Conservation (phyloP, 1,139 yeast genomes). For the Chernovozyma aurita region DNA sequence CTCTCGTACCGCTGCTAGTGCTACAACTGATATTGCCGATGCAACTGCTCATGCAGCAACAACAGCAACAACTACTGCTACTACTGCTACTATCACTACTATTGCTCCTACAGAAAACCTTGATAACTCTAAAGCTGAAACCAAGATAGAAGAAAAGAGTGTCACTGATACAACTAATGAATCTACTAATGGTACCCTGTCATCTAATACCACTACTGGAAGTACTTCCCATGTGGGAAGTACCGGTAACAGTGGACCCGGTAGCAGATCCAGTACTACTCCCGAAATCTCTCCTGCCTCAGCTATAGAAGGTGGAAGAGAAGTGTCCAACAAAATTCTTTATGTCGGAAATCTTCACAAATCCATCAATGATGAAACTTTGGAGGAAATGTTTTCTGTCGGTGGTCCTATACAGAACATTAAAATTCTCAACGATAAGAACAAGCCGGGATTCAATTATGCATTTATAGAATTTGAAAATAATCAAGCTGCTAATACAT, state of each 20-base stretch:
- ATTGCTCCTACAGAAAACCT: no score
- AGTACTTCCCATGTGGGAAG: not conserved
- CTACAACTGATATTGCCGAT: no score
- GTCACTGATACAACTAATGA: no score
- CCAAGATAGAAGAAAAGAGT: no score
- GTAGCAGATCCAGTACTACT: conserved; percentile 10
- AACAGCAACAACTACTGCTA: no score
- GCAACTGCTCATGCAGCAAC: no score
- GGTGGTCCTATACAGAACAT: conserved; percentile 75
- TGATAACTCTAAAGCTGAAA: no score
- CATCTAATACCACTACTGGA: not conserved
- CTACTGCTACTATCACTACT: no score
- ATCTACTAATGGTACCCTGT: not conserved
- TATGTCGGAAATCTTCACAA: conserved; percentile 76
- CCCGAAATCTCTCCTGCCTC: conserved; percentile 55
- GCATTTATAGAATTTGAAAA: conserved; percentile 76
- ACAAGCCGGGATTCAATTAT: conserved; percentile 68
- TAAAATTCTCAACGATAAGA: conserved; percentile 73
- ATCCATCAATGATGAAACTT: conserved; percentile 9
- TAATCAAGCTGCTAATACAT: conserved; percentile 56
- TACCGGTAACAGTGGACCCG: conserved; percentile 1
- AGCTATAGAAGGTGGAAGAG: conserved; percentile 54
- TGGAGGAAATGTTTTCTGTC: conserved; percentile 19
- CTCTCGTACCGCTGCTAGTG: no score
- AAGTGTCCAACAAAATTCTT: conserved; percentile 57